A percentile compares a stretch with the other conserved stretches of the same genome.
phyloP scores from a whole-genome alignment of 208 protist species.

The Acanthamoeba castellanii region DNA sequence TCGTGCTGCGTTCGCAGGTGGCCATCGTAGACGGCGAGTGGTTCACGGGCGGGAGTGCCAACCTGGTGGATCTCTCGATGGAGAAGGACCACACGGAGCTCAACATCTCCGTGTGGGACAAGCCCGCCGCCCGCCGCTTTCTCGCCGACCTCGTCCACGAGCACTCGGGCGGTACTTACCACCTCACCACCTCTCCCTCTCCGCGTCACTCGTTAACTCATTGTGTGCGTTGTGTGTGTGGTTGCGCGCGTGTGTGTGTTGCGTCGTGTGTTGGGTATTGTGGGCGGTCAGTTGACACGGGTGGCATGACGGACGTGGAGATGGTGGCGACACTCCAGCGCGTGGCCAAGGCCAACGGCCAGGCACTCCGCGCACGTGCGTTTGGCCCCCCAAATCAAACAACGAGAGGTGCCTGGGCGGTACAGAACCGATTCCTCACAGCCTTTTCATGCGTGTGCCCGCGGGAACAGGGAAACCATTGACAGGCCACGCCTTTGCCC shows the following conservation, averaged over 20 bases:
- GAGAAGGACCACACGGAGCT: slow-evolving; percentile 33
- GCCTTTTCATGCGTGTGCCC: not conserved
- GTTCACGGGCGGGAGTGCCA: not conserved
- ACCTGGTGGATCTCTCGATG: slow-evolving; percentile 72
- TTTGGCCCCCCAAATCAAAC: not conserved
- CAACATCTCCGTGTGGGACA: slow-evolving; percentile 14
- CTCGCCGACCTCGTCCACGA: not conserved
- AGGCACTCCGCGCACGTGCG: not conserved
- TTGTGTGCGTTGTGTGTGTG: no score
- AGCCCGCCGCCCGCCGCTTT: not conserved
- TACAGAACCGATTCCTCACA: not conserved
- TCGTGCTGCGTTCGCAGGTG: not conserved
- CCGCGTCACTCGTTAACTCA: not conserved
- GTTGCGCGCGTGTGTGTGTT: no score
- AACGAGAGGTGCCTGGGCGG: not conserved
- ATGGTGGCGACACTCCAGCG: not conserved
- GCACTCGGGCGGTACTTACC: not conserved
- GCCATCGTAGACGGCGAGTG: not conserved
- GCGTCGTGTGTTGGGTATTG: no score
- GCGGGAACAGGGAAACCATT: not conserved
- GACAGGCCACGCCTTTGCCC: not conserved
- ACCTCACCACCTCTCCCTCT: not conserved
- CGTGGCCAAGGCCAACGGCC: slow-evolving; percentile 2
- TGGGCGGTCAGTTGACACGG: not conserved
- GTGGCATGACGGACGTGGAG: not conserved